These are phyloP conservation scores for Penicillium sp. DNA, from an alignment of 2,329 filamentous ascomycete species.

Conservation along the genomic window DNA sequence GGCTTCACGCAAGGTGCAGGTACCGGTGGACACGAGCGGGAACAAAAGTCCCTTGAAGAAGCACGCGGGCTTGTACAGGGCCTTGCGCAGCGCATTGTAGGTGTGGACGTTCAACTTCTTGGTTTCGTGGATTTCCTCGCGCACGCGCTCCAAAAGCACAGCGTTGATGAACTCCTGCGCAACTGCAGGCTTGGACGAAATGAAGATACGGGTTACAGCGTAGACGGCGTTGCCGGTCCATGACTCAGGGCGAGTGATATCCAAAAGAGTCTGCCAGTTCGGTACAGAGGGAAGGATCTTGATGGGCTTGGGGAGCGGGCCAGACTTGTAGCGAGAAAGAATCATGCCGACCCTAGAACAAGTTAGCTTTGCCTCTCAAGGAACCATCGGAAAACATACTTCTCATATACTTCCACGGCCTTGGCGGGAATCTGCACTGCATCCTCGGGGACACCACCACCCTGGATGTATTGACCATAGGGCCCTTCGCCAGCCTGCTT, in stretches of 20 bases:
- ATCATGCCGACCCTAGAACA: slow-evolving; percentile 71
- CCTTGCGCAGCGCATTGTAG: slow-evolving; percentile 90
- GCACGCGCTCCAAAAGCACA: slow-evolving; percentile 83
- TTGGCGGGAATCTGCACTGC: slow-evolving; percentile 84
- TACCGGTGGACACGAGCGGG: slow-evolving; percentile 77
- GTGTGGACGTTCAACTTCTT: slow-evolving; percentile 95
- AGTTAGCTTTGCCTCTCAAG: slow-evolving; percentile 14
- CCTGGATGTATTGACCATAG: slow-evolving; percentile 42
- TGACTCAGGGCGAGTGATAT: slow-evolving; percentile 74
- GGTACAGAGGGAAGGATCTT: slow-evolving; percentile 92
- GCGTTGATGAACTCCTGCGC: slow-evolving; percentile 84
- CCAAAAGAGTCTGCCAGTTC: slow-evolving; percentile 84
- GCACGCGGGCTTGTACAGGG: slow-evolving; percentile 86
- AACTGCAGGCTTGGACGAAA: slow-evolving; percentile 74
- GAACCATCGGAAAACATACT: slow-evolving; percentile 50
- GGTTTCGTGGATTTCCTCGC: slow-evolving; percentile 88
- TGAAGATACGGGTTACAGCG: slow-evolving; percentile 88
- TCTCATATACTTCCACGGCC: slow-evolving; percentile 90
- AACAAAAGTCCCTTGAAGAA: slow-evolving; percentile 98
- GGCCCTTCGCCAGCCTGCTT: slow-evolving; percentile 48
- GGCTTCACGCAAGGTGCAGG: slow-evolving; percentile 89
- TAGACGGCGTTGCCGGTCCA: slow-evolving; percentile 81
- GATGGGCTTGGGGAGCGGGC: slow-evolving; percentile 96
- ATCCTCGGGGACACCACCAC: slow-evolving; percentile 65
- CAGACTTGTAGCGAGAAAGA: slow-evolving; percentile 88